These are phyloP conservation scores for Xylariaceae sp. DNA, from an alignment of 2,329 filamentous ascomycete species.

Conservation along the genomic window DNA sequence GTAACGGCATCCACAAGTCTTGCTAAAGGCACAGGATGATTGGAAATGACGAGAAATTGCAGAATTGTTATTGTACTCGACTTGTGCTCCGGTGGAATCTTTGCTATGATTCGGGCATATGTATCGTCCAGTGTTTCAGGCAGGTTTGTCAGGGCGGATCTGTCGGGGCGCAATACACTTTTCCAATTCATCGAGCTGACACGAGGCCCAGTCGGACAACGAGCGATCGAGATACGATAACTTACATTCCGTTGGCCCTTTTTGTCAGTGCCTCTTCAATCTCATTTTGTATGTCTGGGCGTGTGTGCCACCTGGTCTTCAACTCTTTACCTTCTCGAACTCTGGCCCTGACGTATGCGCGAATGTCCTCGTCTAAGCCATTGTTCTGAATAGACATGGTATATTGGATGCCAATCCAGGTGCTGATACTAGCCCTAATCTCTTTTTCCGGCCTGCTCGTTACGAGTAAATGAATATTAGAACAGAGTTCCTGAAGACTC, in stretches of 20 bases:
- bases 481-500: background rate
- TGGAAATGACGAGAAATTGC: constrained; percentile 13
- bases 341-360: constrained; percentile 22
- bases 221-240: no score
- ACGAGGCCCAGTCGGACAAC: constrained; percentile 12
- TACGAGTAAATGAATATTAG: constrained; percentile 16
- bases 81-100: background rate
- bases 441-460: constrained; percentile 29
- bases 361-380: constrained; percentile 26
- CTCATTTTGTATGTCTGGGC: constrained; percentile 19
- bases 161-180: background rate
- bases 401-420: constrained; percentile 7
- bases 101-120: constrained; percentile 16
- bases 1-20: constrained; percentile 9
- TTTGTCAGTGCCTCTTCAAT: constrained; percentile 21
- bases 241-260: constrained; percentile 32
- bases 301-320: constrained; percentile 21
- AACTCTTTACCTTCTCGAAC: constrained; percentile 20
- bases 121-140: constrained; percentile 20
- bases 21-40: constrained; percentile 2
- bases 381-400: constrained; percentile 22
- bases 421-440: constrained; percentile 20
- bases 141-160: constrained; percentile 5
- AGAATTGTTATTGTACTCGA: constrained; percentile 10
- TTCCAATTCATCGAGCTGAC: constrained; percentile 9